Base-by-base conservation (phyloP, 2,329 filamentous ascomycete species). In the Pseudocercospora macadamiae region DNA sequence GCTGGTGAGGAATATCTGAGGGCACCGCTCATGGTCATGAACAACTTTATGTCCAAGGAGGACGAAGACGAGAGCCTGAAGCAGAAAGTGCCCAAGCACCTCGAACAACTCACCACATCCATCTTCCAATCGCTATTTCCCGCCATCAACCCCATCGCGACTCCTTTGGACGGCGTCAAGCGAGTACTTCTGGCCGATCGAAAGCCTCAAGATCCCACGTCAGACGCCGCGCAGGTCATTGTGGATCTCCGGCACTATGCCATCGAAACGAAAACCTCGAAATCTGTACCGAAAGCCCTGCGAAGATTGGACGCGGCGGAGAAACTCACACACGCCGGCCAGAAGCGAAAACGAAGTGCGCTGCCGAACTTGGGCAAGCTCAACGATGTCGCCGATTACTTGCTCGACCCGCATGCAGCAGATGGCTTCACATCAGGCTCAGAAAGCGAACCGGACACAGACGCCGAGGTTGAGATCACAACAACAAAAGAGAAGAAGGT, bases 121-220 rank as follows among this genome's bases (percentile, higher is more conserved):
- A 87, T 97, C 70, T 99, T 97, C 77, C 93, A 97, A 75, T 96
- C 91, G 6, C 85, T 99, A 32, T 97, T 99, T 71, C 93, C 95
- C 3, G 91, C 93, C 1, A 97, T 99, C 75, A 95, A 95, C 68
- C 95, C 95, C 0, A 91, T 96, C 75, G 85, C 86, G 26, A 96
- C 91, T 1, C 91, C 95, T 1, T 83, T 99, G 32, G 89, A 91
- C 68, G 92, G 91, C n/a, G 97, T 99, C 72, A 89, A 90, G 64
- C 86, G 95, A 71, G 90, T 97, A 0, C 84, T 99, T 56, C 84
- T 99, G 18, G 79, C 99, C 57, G 96, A 97, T 75, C 88, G 95
- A 62, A 91, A 96, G 72, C 75, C 79, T 4, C 57, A 66, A 42
- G 64, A 72, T 42, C 51, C 72, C 21, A 56, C 59, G 8, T 66